Percentiles rank a stretch among this genome's conserved stretches.
Conservation (phyloP, 441 rosid genomes). For the Erodium moschatum region DNA sequence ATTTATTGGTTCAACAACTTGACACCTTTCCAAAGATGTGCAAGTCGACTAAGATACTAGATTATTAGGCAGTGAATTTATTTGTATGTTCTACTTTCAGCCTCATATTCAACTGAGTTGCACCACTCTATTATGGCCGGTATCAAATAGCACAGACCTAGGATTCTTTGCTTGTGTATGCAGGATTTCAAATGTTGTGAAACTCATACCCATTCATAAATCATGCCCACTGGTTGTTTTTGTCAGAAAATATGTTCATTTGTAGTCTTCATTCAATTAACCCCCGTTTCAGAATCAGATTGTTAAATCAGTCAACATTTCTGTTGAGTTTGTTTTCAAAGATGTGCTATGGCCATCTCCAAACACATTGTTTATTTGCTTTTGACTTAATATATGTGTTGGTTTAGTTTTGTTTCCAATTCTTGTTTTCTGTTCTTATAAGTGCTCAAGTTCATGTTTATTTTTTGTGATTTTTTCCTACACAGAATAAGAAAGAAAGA, state of each 20-base stretch:
- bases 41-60: neutral
- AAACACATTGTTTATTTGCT: neutral
- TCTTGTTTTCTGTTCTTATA: neutral
- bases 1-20: neutral
- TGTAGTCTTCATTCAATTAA: neutral
- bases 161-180: neutral
- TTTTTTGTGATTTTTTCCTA: constrained; percentile 3
- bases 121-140: neutral
- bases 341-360: neutral
- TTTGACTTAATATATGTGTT: neutral
- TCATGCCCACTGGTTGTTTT: neutral
- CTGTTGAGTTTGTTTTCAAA: neutral
- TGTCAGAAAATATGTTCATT: neutral
- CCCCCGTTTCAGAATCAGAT: neutral
- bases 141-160: neutral
- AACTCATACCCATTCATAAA: neutral
- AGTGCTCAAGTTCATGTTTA: neutral
- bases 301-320: neutral
- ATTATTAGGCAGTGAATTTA: neutral
- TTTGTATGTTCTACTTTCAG: neutral
- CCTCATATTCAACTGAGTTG: neutral
- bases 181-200: neutral
- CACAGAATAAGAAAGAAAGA: constrained; percentile 91
- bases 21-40: neutral
- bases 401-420: neutral